Base-by-base conservation (phyloP, 176 grass and related monocot species). In the Carex littledalei region DNA sequence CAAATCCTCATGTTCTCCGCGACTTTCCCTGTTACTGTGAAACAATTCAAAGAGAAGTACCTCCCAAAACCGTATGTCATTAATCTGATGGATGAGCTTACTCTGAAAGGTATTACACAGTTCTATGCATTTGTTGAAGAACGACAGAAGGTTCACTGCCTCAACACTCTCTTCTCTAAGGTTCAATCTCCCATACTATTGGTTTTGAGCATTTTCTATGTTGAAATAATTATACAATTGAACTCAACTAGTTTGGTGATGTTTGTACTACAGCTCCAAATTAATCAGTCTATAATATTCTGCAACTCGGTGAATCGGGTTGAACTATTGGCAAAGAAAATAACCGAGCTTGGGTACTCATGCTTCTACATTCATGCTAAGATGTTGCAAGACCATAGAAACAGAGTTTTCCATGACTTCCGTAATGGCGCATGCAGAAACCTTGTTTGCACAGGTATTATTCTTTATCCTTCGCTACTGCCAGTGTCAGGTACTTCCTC, bases 331-430 rank as follows among this genome's bases (percentile, higher is more conserved):
- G 94, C 92, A 2, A 97, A 94, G 92, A 97, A 97, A 85, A 97
- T 97, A 73, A 97, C 94, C 1, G 94, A 94, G 84, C 87, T 98
- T 31, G 89, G 92, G 61, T 98, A 98, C 74, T 98, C 95, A 21
- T 98, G 95, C 84, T 98, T 98, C 76, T 98, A 98, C 66, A 98
- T 98, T 77, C 95, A 98, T 84, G 95, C 95, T 62, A 98, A 98
- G 91, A 98, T 98, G 95, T 65, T 98, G 82, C 95, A 98, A 90
- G 95, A 94, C 67, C 95, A 98, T 80, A 86, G 92, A 21, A 98
- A 98, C 69, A 87, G 95, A 13, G 95, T 98, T 61, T 98, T 98
- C 41, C 95, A 98, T 86, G 95, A 98, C 84, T 98, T 98, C 63
- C 92, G 92, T 26, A 98, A 94, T 86, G 95, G 95, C 9, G 95